Evolutionary conservation across 225 moss, liverwort and hornwort genomes (phyloP).

Genomic region (Pseudoscleropodium purum): DNA sequence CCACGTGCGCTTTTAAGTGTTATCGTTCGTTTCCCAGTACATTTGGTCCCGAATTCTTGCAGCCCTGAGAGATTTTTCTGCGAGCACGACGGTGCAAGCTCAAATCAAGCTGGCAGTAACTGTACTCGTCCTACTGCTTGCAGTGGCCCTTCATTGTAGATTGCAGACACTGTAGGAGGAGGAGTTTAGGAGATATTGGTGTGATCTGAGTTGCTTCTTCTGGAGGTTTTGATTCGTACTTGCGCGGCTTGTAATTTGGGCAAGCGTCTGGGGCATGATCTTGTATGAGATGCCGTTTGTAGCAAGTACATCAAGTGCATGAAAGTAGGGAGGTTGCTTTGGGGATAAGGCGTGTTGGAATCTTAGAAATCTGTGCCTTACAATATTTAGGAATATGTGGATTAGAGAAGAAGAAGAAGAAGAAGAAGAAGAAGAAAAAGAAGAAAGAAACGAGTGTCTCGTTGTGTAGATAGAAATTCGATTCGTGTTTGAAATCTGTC

Average conservation of each 20-base stretch:
- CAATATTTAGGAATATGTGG: background rate
- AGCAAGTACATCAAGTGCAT: background rate
- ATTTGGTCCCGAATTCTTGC: background rate
- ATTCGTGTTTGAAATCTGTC: background rate
- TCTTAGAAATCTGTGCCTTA: background rate
- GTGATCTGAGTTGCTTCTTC: background rate
- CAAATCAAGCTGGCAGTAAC: background rate
- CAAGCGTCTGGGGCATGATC: background rate
- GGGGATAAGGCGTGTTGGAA: background rate
- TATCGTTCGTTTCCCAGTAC: background rate
- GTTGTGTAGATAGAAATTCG: background rate
- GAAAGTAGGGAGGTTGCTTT: background rate
- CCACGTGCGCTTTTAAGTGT: background rate
- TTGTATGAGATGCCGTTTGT: background rate
- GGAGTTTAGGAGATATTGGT: background rate
- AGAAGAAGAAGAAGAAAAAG: background rate
- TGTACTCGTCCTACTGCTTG: background rate
- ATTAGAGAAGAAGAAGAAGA: background rate
- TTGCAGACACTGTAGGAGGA: background rate
- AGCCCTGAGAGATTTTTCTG: background rate
- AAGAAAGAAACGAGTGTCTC: background rate
- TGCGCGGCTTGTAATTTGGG: background rate
- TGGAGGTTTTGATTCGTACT: background rate
- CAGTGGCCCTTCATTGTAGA: background rate
- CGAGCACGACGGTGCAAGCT: background rate